Conservation (phyloP, 163 green algal species). For the Trebouxiophyceae sp. region DNA sequence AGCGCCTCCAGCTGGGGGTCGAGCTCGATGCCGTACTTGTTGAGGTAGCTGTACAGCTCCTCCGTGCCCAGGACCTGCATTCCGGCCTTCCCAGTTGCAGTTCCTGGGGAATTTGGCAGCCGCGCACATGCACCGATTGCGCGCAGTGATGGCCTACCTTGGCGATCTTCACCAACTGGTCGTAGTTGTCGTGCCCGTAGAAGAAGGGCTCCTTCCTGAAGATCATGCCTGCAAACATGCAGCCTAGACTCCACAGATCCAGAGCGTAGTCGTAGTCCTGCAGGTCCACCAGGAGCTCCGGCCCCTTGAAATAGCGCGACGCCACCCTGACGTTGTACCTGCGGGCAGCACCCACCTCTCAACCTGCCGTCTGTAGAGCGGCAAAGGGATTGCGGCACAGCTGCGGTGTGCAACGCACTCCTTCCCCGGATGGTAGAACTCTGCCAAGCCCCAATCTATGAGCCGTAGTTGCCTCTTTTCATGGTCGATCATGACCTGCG, state of each 20-base stretch:
- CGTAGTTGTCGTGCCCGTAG: slow-evolving; percentile 98
- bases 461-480: slow-evolving; percentile 81
- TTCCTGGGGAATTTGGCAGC: background rate
- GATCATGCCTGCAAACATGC: slow-evolving; percentile 81
- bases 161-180: slow-evolving; percentile 97
- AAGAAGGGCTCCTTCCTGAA: slow-evolving; percentile 97
- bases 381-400: background rate
- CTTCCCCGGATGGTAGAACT: slow-evolving; percentile 89
- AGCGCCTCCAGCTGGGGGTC: slow-evolving; percentile 85
- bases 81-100: background rate
- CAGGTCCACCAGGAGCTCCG: slow-evolving; percentile 97
- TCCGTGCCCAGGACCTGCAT: slow-evolving; percentile 87
- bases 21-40: slow-evolving; percentile 94
- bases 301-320: slow-evolving; percentile 91
- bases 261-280: slow-evolving; percentile 99
- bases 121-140: background rate
- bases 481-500: slow-evolving; percentile 97
- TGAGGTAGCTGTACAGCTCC: slow-evolving; percentile 84
- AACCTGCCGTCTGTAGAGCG: too few relatives aligned
- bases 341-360: too few relatives aligned
- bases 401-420: slow-evolving; percentile 33
- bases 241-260: slow-evolving; percentile 94
- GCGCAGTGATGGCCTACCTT: slow-evolving; percentile 47
- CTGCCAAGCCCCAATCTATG: slow-evolving; percentile 99
- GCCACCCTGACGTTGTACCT: slow-evolving; percentile 95